phyloP scores from a whole-genome alignment of 169 alveolate species.

The Plasmodium yoelii region DNA sequence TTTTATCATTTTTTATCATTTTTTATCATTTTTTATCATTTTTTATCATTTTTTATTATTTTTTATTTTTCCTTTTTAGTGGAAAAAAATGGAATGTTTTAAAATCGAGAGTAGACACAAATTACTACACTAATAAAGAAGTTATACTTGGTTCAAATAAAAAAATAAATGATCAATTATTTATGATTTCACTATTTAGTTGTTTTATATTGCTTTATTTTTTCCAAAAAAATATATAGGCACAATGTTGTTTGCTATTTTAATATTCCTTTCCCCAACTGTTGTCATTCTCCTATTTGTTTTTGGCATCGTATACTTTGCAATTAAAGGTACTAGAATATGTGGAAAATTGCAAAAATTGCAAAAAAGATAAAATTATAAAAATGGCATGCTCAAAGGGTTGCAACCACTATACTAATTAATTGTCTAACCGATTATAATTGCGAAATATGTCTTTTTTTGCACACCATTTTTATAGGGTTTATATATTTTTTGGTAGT shows the following conservation, averaged over 20 bases:
- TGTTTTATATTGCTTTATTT: neutral
- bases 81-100: constrained; percentile 74
- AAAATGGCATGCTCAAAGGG: no score
- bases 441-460: neutral
- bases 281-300: constrained; percentile 25
- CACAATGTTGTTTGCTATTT: constrained; percentile 42
- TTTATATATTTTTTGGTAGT: constrained; percentile 15
- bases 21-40: no score
- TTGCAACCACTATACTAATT: neutral
- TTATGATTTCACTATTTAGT: neutral
- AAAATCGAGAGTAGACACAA: constrained; percentile 62
- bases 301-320: constrained; percentile 41
- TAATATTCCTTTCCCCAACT: constrained; percentile 61
- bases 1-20: no score
- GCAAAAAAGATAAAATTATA: no score
- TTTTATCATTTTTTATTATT: no score
- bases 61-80: no score
- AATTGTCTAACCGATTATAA: no score
- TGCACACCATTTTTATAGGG: constrained; percentile 8
- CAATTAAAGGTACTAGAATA: constrained; percentile 36
- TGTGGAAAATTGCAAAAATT: no score
- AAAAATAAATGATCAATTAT: neutral
- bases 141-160: constrained; percentile 37
- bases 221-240: constrained; percentile 11
- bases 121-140: constrained; percentile 59